phyloP scores from a whole-genome alignment of 176 grass and related monocot species.

The Microstegium vimineum region DNA sequence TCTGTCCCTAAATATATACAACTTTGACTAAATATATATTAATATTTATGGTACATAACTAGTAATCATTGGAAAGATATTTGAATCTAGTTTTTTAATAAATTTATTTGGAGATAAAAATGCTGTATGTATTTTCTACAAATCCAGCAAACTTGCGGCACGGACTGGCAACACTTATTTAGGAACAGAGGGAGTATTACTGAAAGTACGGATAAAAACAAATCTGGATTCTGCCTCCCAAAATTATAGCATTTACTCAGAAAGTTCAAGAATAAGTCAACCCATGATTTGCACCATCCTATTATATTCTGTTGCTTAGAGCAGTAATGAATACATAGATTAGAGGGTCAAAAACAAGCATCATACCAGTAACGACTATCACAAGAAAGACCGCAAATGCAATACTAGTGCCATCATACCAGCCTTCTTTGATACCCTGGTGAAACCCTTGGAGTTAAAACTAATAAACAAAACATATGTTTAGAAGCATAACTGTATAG shows the following conservation, averaged over 20 bases:
- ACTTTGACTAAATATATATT: too few species aligned
- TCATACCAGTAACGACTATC: slow-evolving; percentile 92
- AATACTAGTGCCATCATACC: slow-evolving; percentile 94
- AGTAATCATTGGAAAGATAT: too few species aligned
- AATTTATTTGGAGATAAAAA: too few species aligned
- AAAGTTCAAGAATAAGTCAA: neutral
- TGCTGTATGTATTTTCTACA: too few species aligned
- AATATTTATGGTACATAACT: too few species aligned
- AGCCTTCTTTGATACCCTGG: slow-evolving; percentile 93
- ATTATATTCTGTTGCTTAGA: slow-evolving; percentile 13
- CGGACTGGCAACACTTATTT: too few species aligned
- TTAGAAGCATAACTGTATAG: slow-evolving; percentile 12
- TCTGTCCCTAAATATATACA: too few species aligned
- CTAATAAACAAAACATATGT: slow-evolving; percentile 12
- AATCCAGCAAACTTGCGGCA: too few species aligned
- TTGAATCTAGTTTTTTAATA: too few species aligned
- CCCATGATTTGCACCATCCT: slow-evolving; percentile 2
- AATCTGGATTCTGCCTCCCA: neutral
- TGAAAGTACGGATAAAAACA: neutral
- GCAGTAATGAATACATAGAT: neutral
- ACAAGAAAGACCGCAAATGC: slow-evolving; percentile 92
- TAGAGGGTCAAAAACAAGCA: slow-evolving; percentile 12
- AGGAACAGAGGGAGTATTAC: too few species aligned
- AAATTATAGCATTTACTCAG: neutral
- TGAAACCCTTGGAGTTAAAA: slow-evolving; percentile 42